Evolutionary conservation across 2,329 filamentous ascomycete genomes (phyloP).

Genomic region (Helicocarpus griseus): DNA sequence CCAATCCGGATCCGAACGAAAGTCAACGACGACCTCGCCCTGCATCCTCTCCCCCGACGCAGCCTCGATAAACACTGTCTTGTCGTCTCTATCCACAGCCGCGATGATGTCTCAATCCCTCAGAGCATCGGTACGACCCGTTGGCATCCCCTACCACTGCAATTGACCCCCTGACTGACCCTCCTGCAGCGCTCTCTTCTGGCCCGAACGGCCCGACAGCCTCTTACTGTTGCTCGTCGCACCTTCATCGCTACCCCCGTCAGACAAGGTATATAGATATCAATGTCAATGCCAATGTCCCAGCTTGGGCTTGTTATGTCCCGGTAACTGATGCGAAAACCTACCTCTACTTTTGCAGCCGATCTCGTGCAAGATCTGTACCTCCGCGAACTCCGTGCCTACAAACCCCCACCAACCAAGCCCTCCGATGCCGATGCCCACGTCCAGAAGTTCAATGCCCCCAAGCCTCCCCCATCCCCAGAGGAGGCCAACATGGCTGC

Average conservation of each 20-base stretch:
- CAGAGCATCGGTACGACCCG: slow-evolving; percentile 11
- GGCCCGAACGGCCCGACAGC: slow-evolving; percentile 50
- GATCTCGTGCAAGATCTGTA: slow-evolving; percentile 98
- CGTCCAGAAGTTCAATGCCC: slow-evolving; percentile 76
- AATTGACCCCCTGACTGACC: slow-evolving; percentile 15
- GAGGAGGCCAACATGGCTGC: slow-evolving; percentile 89
- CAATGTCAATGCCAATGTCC: background rate
- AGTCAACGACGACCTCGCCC: background rate
- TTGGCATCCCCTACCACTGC: slow-evolving; percentile 3
- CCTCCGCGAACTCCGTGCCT: slow-evolving; percentile 88
- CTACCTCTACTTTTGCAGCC: slow-evolving; percentile 47
- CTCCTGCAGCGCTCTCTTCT: slow-evolving; percentile 48
- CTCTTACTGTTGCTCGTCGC: slow-evolving; percentile 47
- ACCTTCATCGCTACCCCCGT: slow-evolving; percentile 54
- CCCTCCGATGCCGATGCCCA: slow-evolving; percentile 78
- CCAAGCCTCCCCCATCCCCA: slow-evolving; percentile 74
- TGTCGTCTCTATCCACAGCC: slow-evolving; percentile 4
- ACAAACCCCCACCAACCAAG: slow-evolving; percentile 81
- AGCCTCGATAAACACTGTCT: slow-evolving; percentile 4
- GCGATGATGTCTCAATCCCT: slow-evolving; percentile 14
- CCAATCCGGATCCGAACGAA: slow-evolving; percentile 2
- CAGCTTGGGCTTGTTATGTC: background rate
- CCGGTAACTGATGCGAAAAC: slow-evolving; percentile 1
- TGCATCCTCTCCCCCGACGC: background rate
- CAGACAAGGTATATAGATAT: slow-evolving; percentile 50